Percentiles rank a stretch among this genome's conserved stretches.
Evolutionary conservation across 2,329 filamentous ascomycete genomes (phyloP).

Genomic region (Epichloe baconii): DNA sequence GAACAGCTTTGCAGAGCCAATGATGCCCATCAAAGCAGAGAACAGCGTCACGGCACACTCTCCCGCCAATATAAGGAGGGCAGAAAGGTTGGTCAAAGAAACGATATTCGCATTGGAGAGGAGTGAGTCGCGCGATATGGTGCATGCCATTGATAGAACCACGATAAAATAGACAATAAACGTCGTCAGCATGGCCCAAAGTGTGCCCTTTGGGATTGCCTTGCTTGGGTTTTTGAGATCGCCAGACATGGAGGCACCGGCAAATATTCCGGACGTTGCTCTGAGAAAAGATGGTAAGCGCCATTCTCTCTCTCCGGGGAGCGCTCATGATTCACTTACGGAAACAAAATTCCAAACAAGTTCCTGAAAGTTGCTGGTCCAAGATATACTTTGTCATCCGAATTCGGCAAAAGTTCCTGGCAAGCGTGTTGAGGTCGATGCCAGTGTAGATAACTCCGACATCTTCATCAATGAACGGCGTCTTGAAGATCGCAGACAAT

Average conservation of each 20-base stretch:
- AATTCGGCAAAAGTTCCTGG: constrained; percentile 64
- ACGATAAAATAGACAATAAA: constrained; percentile 66
- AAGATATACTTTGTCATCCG: constrained; percentile 46
- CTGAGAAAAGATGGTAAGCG: constrained; percentile 10
- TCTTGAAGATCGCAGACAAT: constrained; percentile 54
- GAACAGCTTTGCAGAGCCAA: constrained; percentile 72
- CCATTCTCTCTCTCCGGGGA: constrained; percentile 12
- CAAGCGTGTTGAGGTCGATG: constrained; percentile 54
- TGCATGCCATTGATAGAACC: constrained; percentile 64
- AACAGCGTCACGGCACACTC: constrained; percentile 77
- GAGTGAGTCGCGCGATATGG: constrained; percentile 61
- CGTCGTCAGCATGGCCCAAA: constrained; percentile 64
- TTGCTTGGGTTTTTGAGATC: constrained; percentile 73
- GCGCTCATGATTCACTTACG: constrained; percentile 22
- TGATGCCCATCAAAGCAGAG: constrained; percentile 76
- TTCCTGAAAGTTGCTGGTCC: constrained; percentile 63
- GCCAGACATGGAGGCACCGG: constrained; percentile 81
- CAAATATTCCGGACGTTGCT: constrained; percentile 43
- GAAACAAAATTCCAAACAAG: constrained; percentile 77
- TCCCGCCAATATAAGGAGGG: constrained; percentile 61
- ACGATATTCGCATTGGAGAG: constrained; percentile 67
- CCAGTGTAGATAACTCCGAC: constrained; percentile 67
- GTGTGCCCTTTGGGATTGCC: constrained; percentile 71
- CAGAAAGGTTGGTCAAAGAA: constrained; percentile 66
- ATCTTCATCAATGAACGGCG: constrained; percentile 51